Evolutionary conservation across 148 eudicot species (phyloP), one percentile per base, ranked within the genome.

Genomic region (Silene uniflora): DNA sequence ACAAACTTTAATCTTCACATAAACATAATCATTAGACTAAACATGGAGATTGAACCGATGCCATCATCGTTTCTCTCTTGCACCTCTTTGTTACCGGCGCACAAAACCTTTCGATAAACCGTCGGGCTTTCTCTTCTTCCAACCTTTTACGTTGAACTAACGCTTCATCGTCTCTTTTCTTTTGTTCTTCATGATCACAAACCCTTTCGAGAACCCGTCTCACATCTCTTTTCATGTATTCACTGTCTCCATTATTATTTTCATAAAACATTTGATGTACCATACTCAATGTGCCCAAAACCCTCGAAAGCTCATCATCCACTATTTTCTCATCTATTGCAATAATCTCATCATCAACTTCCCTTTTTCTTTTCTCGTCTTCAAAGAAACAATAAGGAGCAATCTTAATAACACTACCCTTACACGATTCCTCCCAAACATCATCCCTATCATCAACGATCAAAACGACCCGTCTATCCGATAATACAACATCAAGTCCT

Each of bases 401-500:
- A 8, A 77, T 69, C 6, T 25, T 25, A 0, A 77, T 71, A 0
- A 77, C 6, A 13, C 71, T 77, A 1, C 4, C 18, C 75, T 17
- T 49, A 12, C 55, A 4, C 3, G 35, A 0, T 1, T 62, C 35
- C 19, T 27, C 35, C 80, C 80, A 39, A 39, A 39, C 44, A 39
- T 39, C 44, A 6, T 39, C 9, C 44, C 44, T 71, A 27, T 71
- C 75, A 3, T 62, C 62, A 46, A 77, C 44, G 10, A 39, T 39
- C 61, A 52, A 77, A 71, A 77, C 55, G 4, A 19, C 12, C 7
- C 24, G 22, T 63, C 32, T 44, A 29, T 27, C 29, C 0, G 69
- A 63, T 64, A 71, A 21, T 4, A 62, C 62, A 13, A 62, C 10
- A 29, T 77, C 75, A 19, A 71, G 25, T 17, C 52, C 25, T 73